A percentile compares a stretch with the other conserved stretches of the same genome.
phyloP scores from a whole-genome alignment of 108 stramenopile genomes.

The Tribonema minus region DNA sequence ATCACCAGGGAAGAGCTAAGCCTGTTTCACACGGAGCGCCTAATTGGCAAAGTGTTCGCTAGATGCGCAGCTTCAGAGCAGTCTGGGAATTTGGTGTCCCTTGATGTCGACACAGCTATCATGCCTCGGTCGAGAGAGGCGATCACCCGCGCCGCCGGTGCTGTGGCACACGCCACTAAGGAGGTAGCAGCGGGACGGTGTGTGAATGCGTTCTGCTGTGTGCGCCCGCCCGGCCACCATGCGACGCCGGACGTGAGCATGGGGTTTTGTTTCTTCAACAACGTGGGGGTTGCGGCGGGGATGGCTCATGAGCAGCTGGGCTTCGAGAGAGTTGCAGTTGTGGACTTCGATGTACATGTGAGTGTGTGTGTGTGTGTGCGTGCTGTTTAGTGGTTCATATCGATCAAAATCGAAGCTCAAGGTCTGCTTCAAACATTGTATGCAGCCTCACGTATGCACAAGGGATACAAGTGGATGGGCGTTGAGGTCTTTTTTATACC shows the following conservation, averaged over 20 bases:
- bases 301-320: slow-evolving; percentile 47
- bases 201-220: slow-evolving; percentile 43
- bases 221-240: slow-evolving; percentile 83
- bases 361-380: too few relatives aligned
- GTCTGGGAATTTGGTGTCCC: too few relatives aligned
- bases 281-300: slow-evolving; percentile 70
- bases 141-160: slow-evolving; percentile 58
- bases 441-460: too few relatives aligned
- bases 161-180: slow-evolving; percentile 22
- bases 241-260: slow-evolving; percentile 61
- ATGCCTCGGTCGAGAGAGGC: slow-evolving; percentile 47
- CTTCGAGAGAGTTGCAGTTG: slow-evolving; percentile 50
- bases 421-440: too few relatives aligned
- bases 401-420: too few relatives aligned
- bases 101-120: slow-evolving; percentile 53
- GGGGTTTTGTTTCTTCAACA: slow-evolving; percentile 81
- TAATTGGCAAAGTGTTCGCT: too few relatives aligned
- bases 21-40: too few relatives aligned
- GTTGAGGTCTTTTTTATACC: too few relatives aligned
- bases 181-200: slow-evolving; percentile 19
- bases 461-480: too few relatives aligned
- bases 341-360: slow-evolving; percentile 69
- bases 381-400: too few relatives aligned
- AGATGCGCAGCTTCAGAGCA: too few relatives aligned
- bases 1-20: too few relatives aligned